Evolutionary conservation across 495 filamentous ascomycete genomes (phyloP).

Genomic region (Tetracladium setigerum): DNA sequence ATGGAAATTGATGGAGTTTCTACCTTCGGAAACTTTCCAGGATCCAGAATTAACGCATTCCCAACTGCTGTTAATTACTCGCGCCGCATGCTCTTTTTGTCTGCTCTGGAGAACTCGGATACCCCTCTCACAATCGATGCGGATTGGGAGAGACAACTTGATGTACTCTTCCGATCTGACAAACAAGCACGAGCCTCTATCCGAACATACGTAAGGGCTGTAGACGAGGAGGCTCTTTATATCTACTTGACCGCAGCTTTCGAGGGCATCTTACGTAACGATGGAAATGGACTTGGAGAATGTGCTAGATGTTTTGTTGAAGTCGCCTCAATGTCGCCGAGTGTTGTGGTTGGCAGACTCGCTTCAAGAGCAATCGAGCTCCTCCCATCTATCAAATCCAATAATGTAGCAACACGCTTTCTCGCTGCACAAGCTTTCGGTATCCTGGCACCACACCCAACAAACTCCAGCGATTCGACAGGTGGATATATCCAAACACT

Average conservation of each 20-base stretch:
- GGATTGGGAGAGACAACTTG: conserved; percentile 80
- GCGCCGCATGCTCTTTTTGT: conserved; percentile 63
- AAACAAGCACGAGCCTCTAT: conserved; percentile 50
- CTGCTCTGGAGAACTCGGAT: conserved; percentile 51
- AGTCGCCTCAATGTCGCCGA: conserved; percentile 55
- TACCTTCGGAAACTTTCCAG: conserved; percentile 33
- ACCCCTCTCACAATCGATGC: conserved; percentile 54
- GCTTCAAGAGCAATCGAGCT: conserved; percentile 40
- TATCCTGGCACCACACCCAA: conserved; percentile 62
- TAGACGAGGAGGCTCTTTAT: conserved; percentile 20
- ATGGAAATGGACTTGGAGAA: conserved; percentile 39
- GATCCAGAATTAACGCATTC: conserved; percentile 44
- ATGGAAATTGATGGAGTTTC: conserved; percentile 28
- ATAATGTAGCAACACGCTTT: conserved; percentile 54
- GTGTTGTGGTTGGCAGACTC: conserved; percentile 41
- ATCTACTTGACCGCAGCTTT: conserved; percentile 40
- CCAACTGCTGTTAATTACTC: conserved; percentile 61
- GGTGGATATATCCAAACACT: conserved; percentile 33
- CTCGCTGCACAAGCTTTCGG: conserved; percentile 67
- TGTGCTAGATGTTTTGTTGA: conserved; percentile 58
- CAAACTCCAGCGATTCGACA: conserved; percentile 21
- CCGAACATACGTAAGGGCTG: conserved; percentile 29
- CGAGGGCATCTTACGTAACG: conserved; percentile 46
- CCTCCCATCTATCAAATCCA: conserved; percentile 54
- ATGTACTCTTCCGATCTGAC: conserved; percentile 59